Base-by-base conservation (phyloP, 2,329 filamentous ascomycete genomes). In the Drechslerella dactyloides region DNA sequence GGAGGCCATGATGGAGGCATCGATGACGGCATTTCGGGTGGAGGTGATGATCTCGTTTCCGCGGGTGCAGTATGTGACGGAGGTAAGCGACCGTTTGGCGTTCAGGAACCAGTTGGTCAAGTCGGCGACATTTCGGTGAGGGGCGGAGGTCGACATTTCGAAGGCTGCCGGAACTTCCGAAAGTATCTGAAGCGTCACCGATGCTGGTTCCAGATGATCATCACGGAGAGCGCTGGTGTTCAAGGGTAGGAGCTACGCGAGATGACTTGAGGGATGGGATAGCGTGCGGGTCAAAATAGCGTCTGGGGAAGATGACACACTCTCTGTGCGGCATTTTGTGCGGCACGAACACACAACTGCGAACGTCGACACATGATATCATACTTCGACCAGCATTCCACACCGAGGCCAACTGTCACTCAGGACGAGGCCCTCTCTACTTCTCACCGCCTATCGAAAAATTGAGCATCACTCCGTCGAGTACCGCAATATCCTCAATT, bases 81-180 rank as follows among this genome's bases (percentile, higher is more conserved):
- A 76, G 24, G 73, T 73, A 27, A 77, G 69, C 10, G 75, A 76
- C 27, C 75, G 74, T 70, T 77, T 77, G 27, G 76, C 75, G 68
- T 76, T 73, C 52, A 76, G 70, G 53, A 77, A 77, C 75, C 75
- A 77, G 56, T 69, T 77, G 37, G 75, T 77, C 42, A 77, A 64
- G 64, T 76, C 76, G 42, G 68, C 48, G 24, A 84, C 90, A 0
- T 70, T 70, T 27, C 65, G 58, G 50, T 72, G 68, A 42, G 55
- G 27, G 61, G 21, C 48, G 35, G 68, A 52, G 13, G 68, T 53
- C 1, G 68, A 56, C 68, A 72, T 72, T 2, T 66, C 15, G n/a
- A 17, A 17, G 4, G 44, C 5, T 21, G 19, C 21, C 44, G 44
- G 44, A 11, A 17, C 5, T 48, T 48, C 19, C 5, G 11, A 23